Percentiles rank a stretch among this genome's conserved stretches.
Evolutionary conservation across 192 early-diverging fungal genomes (phyloP).

Genomic region (Neocallimastix lanati): DNA sequence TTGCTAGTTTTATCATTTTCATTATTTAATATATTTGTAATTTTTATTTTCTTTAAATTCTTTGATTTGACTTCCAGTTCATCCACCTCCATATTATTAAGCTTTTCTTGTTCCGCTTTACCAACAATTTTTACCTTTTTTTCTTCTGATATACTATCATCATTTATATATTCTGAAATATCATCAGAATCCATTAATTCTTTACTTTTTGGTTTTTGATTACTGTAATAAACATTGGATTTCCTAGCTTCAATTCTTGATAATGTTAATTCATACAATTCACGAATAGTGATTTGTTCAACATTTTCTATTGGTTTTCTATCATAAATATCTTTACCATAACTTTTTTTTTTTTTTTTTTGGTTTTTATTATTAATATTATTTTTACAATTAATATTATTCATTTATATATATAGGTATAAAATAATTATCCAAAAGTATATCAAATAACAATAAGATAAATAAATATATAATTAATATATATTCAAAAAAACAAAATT

Average conservation of each 20-base stretch:
- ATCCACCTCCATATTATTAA: background rate
- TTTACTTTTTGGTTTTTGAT: background rate
- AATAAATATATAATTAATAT: too few species aligned
- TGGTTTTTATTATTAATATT: too few species aligned
- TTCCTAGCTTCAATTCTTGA: background rate
- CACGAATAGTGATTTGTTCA: background rate
- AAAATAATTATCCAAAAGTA: too few species aligned
- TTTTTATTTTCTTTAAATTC: background rate
- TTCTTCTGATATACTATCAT: background rate
- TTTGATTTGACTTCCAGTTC: too few species aligned
- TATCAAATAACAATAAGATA: too few species aligned
- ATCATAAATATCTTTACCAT: background rate
- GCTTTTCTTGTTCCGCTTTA: background rate
- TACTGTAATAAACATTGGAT: background rate
- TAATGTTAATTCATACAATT: background rate
- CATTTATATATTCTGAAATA: background rate
- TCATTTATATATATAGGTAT: too few species aligned
- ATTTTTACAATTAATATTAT: too few species aligned
- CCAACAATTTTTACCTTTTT: background rate
- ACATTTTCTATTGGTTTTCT: background rate
- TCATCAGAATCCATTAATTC: background rate
- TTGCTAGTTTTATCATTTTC: too few species aligned
- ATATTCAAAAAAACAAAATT: too few species aligned
- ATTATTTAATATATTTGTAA: too few species aligned
- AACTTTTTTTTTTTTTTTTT: too few species aligned